These are phyloP conservation scores for Neurospora sp. DNA, from an alignment of 495 filamentous ascomycete genomes.

Conservation along the genomic window DNA sequence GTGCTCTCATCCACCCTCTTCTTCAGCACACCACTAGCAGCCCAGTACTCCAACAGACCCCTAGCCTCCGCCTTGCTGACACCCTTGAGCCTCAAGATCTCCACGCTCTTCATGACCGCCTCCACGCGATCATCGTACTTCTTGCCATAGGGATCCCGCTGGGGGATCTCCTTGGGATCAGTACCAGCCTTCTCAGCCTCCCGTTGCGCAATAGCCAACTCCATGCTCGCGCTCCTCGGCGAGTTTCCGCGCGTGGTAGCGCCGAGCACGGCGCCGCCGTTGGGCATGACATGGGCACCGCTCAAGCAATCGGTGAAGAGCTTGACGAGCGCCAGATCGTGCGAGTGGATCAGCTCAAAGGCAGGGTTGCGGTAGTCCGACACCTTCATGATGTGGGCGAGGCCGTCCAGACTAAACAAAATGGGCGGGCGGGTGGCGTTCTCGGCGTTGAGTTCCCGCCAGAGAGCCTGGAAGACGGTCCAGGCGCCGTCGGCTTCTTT, in stretches of 20 bases:
- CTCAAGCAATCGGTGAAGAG: constrained; percentile 63
- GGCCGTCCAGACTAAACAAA: constrained; percentile 65
- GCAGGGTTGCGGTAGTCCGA: constrained; percentile 61
- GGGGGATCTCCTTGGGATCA: constrained; percentile 22
- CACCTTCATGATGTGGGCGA: constrained; percentile 66
- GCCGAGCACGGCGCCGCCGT: constrained; percentile 71
- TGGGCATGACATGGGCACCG: constrained; percentile 49
- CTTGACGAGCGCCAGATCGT: constrained; percentile 69
- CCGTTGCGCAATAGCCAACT: constrained; percentile 51
- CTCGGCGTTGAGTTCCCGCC: constrained; percentile 56
- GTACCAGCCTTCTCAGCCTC: constrained; percentile 24
- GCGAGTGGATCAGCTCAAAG: constrained; percentile 70
- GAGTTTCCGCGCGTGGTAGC: constrained; percentile 59
- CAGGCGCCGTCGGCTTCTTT: constrained; percentile 67
- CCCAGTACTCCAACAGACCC: constrained; percentile 86
- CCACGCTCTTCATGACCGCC: constrained; percentile 43
- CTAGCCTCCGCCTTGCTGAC: constrained; percentile 67
- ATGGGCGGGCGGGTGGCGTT: constrained; percentile 63
- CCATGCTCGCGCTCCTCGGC: constrained; percentile 50
- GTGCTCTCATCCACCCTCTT: constrained; percentile 55
- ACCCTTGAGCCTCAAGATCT: constrained; percentile 46
- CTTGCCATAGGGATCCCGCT: constrained; percentile 50
- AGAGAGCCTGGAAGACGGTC: constrained; percentile 72
- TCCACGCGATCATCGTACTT: constrained; percentile 58
- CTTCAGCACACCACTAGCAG: constrained; percentile 69